phyloP scores from a whole-genome alignment of 2,329 filamentous ascomycete genomes.

The Calonectria honghensis region DNA sequence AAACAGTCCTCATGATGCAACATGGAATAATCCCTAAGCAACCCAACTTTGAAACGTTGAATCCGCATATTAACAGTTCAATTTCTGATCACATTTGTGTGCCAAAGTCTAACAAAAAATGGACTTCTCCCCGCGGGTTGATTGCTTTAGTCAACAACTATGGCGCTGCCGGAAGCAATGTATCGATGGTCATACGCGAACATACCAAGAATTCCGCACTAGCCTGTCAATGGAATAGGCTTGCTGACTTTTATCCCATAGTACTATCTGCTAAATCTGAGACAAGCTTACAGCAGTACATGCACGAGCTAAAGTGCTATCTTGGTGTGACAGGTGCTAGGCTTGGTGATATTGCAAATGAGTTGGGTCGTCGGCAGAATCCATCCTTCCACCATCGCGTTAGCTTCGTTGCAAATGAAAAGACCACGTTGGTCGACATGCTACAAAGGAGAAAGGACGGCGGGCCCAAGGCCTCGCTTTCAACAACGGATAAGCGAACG shows the following conservation, averaged over 20 bases:
- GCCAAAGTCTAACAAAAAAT: background rate
- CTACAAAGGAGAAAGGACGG: background rate
- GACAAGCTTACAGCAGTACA: background rate
- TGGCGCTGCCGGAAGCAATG: background rate
- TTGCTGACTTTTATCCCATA: background rate
- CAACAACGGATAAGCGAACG: background rate
- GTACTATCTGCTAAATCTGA: background rate
- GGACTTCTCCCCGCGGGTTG: background rate
- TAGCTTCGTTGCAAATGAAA: background rate
- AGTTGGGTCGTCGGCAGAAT: background rate
- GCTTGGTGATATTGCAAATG: background rate
- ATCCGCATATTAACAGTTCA: background rate
- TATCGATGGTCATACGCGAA: background rate
- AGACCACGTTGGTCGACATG: background rate
- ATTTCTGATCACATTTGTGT: background rate
- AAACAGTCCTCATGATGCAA: background rate
- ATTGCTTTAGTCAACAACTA: slow-evolving; percentile 9
- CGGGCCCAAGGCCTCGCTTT: background rate
- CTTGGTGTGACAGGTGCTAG: background rate
- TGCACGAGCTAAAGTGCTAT: background rate
- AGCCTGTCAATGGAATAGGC: background rate
- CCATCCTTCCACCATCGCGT: background rate
- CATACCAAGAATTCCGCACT: background rate
- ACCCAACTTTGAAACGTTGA: background rate
- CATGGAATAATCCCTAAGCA: background rate